These are phyloP conservation scores for Pichia ethanolica DNA, from an alignment of 805 yeast genomes.

Conservation along the genomic window DNA sequence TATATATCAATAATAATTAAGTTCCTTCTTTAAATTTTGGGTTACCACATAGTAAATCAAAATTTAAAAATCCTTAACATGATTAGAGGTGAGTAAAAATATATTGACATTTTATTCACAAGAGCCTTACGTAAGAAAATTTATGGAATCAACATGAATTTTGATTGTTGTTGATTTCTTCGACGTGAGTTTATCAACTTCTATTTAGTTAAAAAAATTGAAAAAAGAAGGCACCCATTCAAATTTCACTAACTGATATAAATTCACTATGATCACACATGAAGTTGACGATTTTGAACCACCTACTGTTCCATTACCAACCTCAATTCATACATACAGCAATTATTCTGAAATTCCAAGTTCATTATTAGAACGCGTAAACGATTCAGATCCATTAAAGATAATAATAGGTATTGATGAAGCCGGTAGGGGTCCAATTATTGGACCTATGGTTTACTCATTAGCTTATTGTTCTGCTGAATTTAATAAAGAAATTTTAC, in stretches of 20 bases:
- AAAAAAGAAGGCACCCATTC: too few species aligned
- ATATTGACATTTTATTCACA: too few species aligned
- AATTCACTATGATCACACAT: neutral
- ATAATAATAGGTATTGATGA: conserved; percentile 85
- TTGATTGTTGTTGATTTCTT: too few species aligned
- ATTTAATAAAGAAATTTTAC: conserved; percentile 39
- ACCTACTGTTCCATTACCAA: conserved; percentile 3
- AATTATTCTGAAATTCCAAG: conserved; percentile 1
- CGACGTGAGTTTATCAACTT: too few species aligned
- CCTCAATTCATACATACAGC: conserved; percentile 3
- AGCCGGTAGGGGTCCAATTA: conserved; percentile 97
- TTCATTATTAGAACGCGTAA: neutral
- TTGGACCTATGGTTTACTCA: conserved; percentile 98
- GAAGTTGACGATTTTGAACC: conserved; percentile 1
- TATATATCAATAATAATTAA: too few species aligned
- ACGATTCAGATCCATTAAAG: neutral
- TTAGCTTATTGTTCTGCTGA: conserved; percentile 63
- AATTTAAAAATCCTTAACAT: too few species aligned
- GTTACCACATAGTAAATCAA: too few species aligned
- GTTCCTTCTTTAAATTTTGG: too few species aligned
- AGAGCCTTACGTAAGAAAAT: too few species aligned
- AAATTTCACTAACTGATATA: neutral
- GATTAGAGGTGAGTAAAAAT: too few species aligned
- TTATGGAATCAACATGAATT: too few species aligned
- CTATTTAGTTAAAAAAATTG: too few species aligned